phyloP scores from a whole-genome alignment of 805 yeast genomes.

The Scheffersomyces spartinae region DNA sequence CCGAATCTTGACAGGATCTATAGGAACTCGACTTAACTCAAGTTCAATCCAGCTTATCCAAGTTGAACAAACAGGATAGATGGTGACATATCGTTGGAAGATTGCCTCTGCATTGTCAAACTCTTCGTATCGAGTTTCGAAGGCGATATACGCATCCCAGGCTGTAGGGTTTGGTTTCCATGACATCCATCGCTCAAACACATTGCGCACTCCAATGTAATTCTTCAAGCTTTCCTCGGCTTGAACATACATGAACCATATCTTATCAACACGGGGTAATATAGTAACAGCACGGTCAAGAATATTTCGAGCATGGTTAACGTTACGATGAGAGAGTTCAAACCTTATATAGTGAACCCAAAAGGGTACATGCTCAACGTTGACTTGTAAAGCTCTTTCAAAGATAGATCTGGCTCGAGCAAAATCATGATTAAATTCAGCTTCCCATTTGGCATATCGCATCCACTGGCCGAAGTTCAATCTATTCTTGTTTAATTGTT shows the following conservation, averaged over 20 bases:
- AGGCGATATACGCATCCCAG: constrained; percentile 64
- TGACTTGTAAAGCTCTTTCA: constrained; percentile 77
- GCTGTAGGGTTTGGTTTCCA: constrained; percentile 63
- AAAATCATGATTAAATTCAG: constrained; percentile 61
- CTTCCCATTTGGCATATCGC: constrained; percentile 82
- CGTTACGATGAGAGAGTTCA: constrained; percentile 59
- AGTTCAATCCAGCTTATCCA: constrained; percentile 74
- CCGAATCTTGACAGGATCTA: constrained; percentile 34
- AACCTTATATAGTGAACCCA: constrained; percentile 79
- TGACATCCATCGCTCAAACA: constrained; percentile 70
- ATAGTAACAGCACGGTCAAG: constrained; percentile 65
- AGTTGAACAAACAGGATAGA: constrained; percentile 39
- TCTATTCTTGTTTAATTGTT: constrained; percentile 76
- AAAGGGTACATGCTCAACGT: constrained; percentile 62
- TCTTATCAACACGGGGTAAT: constrained; percentile 70
- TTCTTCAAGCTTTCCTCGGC: constrained; percentile 73
- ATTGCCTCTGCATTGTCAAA: constrained; percentile 43
- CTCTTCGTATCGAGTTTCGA: constrained; percentile 60
- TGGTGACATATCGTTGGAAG: constrained; percentile 43
- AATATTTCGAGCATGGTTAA: constrained; percentile 83
- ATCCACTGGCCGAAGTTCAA: constrained; percentile 82
- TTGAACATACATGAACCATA: constrained; percentile 77
- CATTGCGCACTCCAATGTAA: constrained; percentile 43
- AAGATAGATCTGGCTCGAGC: constrained; percentile 75
- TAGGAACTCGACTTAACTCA: constrained; percentile 36